Conservation (phyloP, 306 rosid species). For the Purshia tridentata region DNA sequence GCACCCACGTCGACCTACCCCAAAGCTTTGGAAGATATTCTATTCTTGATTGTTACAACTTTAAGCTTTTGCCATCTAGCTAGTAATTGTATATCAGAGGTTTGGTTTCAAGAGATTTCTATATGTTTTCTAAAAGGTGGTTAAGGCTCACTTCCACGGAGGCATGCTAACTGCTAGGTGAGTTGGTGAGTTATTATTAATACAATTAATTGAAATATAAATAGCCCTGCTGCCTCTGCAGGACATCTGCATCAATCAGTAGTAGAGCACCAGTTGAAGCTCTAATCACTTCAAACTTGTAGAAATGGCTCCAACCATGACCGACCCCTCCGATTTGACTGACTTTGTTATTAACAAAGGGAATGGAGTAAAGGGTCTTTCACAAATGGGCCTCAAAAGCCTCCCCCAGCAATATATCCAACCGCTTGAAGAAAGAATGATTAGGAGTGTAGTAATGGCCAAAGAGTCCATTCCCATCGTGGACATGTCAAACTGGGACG, state of each 20-base stretch:
- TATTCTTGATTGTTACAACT: no score
- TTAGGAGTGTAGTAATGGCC: not conserved
- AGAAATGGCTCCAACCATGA: conserved; percentile 27
- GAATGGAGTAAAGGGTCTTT: conserved; percentile 59
- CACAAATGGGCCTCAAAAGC: conserved; percentile 43
- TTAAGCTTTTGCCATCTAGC: no score
- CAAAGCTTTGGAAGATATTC: no score
- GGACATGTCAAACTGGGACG: conserved; percentile 45
- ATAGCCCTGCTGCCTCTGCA: not conserved
- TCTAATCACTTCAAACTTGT: no score
- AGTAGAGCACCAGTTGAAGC: not conserved
- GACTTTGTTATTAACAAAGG: conserved; percentile 50
- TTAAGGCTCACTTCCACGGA: not conserved
- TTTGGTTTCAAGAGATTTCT: no score
- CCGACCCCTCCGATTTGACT: conserved; percentile 13
- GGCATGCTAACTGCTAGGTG: conserved; percentile 12
- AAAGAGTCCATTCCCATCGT: conserved; percentile 52
- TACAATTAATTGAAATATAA: not conserved
- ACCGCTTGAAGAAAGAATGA: conserved; percentile 44
- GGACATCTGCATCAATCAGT: not conserved
- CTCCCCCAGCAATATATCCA: conserved; percentile 56
- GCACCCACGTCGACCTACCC: no score
- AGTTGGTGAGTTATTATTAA: conserved; percentile 4
- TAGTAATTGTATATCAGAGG: no score
- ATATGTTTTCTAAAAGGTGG: no score